phyloP scores from a whole-genome alignment of 192 early-diverging fungal species.

The Diversispora epigaea region DNA sequence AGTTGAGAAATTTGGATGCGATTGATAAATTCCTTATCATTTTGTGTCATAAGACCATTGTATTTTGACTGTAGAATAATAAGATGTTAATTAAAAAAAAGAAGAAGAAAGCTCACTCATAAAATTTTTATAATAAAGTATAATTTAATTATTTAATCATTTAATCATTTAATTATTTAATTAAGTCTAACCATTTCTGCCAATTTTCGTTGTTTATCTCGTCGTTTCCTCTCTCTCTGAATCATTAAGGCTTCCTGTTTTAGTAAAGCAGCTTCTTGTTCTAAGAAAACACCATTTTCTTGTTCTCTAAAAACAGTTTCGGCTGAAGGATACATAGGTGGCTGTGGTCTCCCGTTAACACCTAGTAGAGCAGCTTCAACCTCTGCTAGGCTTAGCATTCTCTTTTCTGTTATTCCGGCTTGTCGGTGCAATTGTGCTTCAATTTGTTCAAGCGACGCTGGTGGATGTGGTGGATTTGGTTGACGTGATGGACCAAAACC shows the following conservation, averaged over 20 bases:
- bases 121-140: too few relatives aligned
- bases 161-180: too few relatives aligned
- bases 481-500: constrained; percentile 36
- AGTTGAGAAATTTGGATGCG: constrained; percentile 94
- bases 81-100: too few relatives aligned
- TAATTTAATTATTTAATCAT: too few relatives aligned
- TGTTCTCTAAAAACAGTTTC: constrained; percentile 23
- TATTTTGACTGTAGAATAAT: constrained; percentile 63
- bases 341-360: constrained; percentile 41
- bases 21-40: constrained; percentile 93
- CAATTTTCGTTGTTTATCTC: constrained; percentile 33
- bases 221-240: constrained; percentile 43
- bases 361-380: constrained; percentile 61
- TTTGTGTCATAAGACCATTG: constrained; percentile 87
- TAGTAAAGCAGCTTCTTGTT: constrained; percentile 35
- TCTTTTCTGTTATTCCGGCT: constrained; percentile 43
- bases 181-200: constrained; percentile 26
- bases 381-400: constrained; percentile 68
- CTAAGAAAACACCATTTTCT: constrained; percentile 6
- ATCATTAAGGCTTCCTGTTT: constrained; percentile 34
- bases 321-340: constrained; percentile 39
- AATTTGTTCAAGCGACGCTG: constrained; percentile 50
- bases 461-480: constrained; percentile 7
- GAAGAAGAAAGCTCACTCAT: too few relatives aligned
- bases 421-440: constrained; percentile 54